Evolutionary conservation across 208 protist species (phyloP), one percentile per base, ranked within the genome.

Genomic region (Acanthamoeba royreba): DNA sequence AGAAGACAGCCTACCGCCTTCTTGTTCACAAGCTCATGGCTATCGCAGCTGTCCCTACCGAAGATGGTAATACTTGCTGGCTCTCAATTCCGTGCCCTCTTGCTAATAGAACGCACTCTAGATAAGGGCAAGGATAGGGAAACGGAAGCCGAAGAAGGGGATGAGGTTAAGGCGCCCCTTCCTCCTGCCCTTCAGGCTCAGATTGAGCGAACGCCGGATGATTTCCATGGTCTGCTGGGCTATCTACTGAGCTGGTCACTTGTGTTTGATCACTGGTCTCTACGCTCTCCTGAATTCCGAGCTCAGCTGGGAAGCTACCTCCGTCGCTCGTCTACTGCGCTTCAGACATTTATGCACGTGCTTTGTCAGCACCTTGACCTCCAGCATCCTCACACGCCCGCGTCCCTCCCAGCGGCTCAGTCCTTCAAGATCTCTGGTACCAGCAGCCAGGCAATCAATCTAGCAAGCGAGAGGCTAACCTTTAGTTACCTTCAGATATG

Each of bases 191-290:
- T 92, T 0, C 88, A 81, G 61, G 43, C 31, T 19, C n/a, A 46
- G 46, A 92, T 92, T 22, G 63, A 92, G 88, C 40, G 35, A 17
- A 53, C 88, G 15, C 17, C 55, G 53, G 43, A 49, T n/a, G 63
- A 92, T 35, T 61, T 61, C 45, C 88, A 92, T 61, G 46, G 66
- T 25, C 88, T 49, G 28, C n/a, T 92, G 43, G 88, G 61, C 43
- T 92, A 92, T n/a, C 40, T 92, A 7, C 63, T 92, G 55, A 61
- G 88, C 46, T 92, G 88, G 88, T 92, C 88, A 35, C 88, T 92
- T 45, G 61, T 81, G 42, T 45, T 92, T 35, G 88, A 92, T 31
- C 88, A 61, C 85, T 92, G 46, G 35, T 2, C 61, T 28, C 88
- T 91, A 31, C 45, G 88, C 17, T 92, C 88, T 8, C 45, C 88